A percentile compares a stretch with the other conserved stretches of the same genome.
These are phyloP conservation scores for Clitocybe nebularis DNA, from an alignment of 1,284 basidiomycete genomes.

Conservation along the genomic window DNA sequence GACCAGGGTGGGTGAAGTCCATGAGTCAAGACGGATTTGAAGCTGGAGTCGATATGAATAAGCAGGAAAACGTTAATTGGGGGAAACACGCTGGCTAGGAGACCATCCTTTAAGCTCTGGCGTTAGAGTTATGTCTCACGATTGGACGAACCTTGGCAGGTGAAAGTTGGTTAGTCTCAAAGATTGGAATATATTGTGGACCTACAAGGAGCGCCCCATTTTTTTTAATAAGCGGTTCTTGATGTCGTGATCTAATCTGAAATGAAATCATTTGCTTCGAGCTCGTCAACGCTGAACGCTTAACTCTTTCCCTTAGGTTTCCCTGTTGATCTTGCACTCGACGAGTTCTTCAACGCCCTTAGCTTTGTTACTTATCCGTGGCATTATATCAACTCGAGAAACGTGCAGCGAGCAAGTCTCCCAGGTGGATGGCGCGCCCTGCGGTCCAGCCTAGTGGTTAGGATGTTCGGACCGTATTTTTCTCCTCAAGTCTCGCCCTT, in stretches of 20 bases:
- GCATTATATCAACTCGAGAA: neutral
- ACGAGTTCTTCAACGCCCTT: neutral
- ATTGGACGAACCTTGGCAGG: neutral
- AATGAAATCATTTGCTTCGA: constrained; percentile 1
- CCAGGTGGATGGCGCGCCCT: neutral
- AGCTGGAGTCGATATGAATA: neutral
- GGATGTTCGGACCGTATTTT: constrained; percentile 3
- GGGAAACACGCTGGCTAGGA: neutral
- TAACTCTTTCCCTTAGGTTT: neutral
- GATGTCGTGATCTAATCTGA: neutral
- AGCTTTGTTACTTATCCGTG: neutral
- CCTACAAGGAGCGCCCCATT: constrained; percentile 6
- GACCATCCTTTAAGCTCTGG: neutral
- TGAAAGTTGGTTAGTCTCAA: constrained; percentile 7
- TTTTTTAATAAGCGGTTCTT: constrained; percentile 1
- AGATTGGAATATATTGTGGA: constrained; percentile 3
- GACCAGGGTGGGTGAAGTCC: neutral
- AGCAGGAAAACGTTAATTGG: neutral
- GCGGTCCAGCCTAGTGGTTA: neutral
- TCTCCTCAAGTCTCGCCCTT: neutral
- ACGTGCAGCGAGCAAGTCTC: neutral
- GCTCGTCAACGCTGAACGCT: too few relatives aligned
- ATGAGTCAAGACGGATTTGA: neutral
- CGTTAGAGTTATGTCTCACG: neutral
- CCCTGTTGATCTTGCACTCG: neutral